phyloP scores from a whole-genome alignment of 352 stramenopile genomes.

The Phytophthora fragariaefolia region DNA sequence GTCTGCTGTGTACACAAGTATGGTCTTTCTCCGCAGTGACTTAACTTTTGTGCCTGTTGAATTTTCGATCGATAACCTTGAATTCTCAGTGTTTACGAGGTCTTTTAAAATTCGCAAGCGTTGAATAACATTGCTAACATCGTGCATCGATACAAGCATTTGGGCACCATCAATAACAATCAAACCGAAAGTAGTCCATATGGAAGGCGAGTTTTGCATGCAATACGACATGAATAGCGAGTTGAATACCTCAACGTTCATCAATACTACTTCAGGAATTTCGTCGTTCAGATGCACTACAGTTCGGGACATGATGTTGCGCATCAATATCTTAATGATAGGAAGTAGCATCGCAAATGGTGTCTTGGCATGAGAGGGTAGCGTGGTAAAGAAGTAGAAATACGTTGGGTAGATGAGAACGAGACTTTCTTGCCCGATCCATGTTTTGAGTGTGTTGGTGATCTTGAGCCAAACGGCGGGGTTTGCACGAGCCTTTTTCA shows the following conservation, averaged over 20 bases:
- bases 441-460: conserved; percentile 8
- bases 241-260: conserved; percentile 52
- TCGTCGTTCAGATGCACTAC: conserved; percentile 25
- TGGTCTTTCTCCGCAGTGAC: background rate
- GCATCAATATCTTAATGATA: conserved; percentile 35
- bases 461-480: conserved; percentile 5
- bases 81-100: background rate
- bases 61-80: background rate
- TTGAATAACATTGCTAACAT: conserved; percentile 12
- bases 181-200: conserved; percentile 29
- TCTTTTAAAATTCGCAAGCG: conserved; percentile 3
- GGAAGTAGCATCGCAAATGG: conserved; percentile 34
- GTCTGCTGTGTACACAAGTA: background rate
- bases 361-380: background rate
- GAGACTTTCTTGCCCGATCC: background rate
- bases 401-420: conserved; percentile 33
- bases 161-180: conserved; percentile 29
- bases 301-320: conserved; percentile 21
- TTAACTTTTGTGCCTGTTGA: background rate
- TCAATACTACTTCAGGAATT: conserved; percentile 36
- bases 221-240: conserved; percentile 48
- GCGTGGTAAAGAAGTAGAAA: conserved; percentile 23
- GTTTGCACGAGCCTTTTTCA: conserved; percentile 7
- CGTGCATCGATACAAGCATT: conserved; percentile 9
- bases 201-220: conserved; percentile 44